Evolutionary conservation across 176 grass and related monocot genomes (phyloP).

Genomic region (Eremochloa ophiuroides): DNA sequence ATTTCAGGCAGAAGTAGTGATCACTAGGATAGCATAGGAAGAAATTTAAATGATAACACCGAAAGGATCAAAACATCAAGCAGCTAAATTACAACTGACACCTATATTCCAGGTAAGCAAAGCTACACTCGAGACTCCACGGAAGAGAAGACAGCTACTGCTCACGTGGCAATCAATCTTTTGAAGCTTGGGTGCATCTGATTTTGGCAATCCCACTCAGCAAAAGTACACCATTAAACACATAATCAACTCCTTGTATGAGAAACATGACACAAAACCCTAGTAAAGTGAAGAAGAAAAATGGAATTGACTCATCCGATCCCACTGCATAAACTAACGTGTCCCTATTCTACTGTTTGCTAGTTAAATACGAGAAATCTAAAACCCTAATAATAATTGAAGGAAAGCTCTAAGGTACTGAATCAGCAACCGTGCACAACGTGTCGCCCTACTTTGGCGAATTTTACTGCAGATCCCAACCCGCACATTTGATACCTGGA

Average conservation of each 20-base stretch:
- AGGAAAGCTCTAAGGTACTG: neutral
- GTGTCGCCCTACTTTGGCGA: neutral
- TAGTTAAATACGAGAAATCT: neutral
- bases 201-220: neutral
- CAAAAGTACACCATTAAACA: neutral
- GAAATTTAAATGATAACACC: neutral
- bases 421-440: neutral
- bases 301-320: neutral
- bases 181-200: neutral
- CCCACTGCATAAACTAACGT: neutral
- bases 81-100: neutral
- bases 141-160: neutral
- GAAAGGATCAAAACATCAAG: neutral
- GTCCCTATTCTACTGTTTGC: neutral
- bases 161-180: neutral
- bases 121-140: neutral
- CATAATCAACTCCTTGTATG: neutral
- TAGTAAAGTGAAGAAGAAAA: neutral
- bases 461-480: conserved; percentile 30
- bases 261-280: neutral
- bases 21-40: neutral
- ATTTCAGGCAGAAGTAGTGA: neutral
- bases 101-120: neutral
- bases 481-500: conserved; percentile 5
- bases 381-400: conserved; percentile 15